Base-by-base conservation (phyloP, 2,329 filamentous ascomycete genomes). In the Cytospora leucostoma region DNA sequence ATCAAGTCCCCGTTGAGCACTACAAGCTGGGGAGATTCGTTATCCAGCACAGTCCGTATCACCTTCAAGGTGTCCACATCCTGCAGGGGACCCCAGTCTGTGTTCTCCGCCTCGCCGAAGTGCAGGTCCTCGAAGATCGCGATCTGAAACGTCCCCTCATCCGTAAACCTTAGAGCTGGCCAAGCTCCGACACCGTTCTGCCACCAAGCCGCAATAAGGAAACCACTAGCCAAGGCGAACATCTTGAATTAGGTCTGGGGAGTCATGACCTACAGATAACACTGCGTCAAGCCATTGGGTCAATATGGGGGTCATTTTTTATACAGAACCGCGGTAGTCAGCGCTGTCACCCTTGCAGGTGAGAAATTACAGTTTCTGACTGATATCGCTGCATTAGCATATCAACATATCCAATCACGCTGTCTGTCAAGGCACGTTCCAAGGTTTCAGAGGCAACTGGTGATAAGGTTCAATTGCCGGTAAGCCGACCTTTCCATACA, bases 1-100 rank as follows among this genome's bases (percentile, higher is more conserved):
- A 84, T 80, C 10, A 86, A 72, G 67, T 87, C 84, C 17, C 84
- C 84, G 58, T 85, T 86, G 8, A 86, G 71, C 4, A 87, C 78
- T 3, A 82, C 82, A 1, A 87, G 74, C 50, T 84, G 54, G 10
- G 64, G 50, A 0, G 33, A 17, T 66, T 85, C 83, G 3, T 70
- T 70, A 47, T 78, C 72, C 4, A 86, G 74, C 15, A 86, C 73
- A 1, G 72, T 74, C 50, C 76, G 76, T 71, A 86, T 81, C 0
- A 84, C 79, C 1, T 70, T 63, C 2, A 76, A 68, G 0, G 80
- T 79, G 34, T 78, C 78, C 57, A 74, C 60, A 70, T 86, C 83
- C 61, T 77, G 76, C 49, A 68, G 69, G 12, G 73, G 70, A 1
- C 73, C 76, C 73, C 71, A 79, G 10, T 58, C 47, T 12, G 65